Evolutionary conservation across 306 rosid genomes (phyloP), one percentile per base, ranked within the genome.

Genomic region (Trifolium dubium): DNA sequence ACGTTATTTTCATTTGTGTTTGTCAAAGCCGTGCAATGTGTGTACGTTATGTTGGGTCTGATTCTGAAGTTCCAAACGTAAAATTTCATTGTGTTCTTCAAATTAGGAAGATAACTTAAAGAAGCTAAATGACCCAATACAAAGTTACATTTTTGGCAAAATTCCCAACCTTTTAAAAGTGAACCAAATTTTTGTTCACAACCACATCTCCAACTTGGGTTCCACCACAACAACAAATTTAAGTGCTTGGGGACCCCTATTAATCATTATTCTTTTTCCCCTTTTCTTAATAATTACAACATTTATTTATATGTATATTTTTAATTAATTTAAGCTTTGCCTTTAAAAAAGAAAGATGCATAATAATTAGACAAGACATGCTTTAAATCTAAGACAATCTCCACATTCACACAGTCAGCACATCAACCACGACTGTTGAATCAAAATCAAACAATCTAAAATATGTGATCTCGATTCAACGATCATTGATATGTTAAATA

Each of bases 231-330:
- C 13, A 41, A 43, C 53, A 73, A 78, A 66, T 65, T 72, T 29
- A 81, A 79, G 83, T 86, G 85, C 84, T 67, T 61, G 80, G 87
- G 88, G 88, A 83, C 86, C 90, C 77, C 75, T 58, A 5, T 74
- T 43, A 6, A 64, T 61, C 62, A 72, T 51, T 34, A 73, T 70
- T 67, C 47, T 19, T 35, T 71, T 58, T 18, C 40, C 62, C 49
- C 41, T 32, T 32, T 50, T 72, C 35, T 49, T 67, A 15, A 37
- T 65, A 56, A n/a, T 60, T 32, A 64, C 34, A 63, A 35, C 8
- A 35, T 67, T 29, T 35, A 71, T 5, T 9, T 35, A 8, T 37
- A 3, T 37, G 6, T 0, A 37, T 23, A 23, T 23, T 44, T 29
- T 47, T 35, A 35, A 64, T 46, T 64, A 28, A 55, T 13, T 64